Percentiles rank a stretch among this genome's conserved stretches.
These are phyloP conservation scores for Saccharomycopsis schoenii DNA, from an alignment of 805 yeast genomes.

Conservation along the genomic window DNA sequence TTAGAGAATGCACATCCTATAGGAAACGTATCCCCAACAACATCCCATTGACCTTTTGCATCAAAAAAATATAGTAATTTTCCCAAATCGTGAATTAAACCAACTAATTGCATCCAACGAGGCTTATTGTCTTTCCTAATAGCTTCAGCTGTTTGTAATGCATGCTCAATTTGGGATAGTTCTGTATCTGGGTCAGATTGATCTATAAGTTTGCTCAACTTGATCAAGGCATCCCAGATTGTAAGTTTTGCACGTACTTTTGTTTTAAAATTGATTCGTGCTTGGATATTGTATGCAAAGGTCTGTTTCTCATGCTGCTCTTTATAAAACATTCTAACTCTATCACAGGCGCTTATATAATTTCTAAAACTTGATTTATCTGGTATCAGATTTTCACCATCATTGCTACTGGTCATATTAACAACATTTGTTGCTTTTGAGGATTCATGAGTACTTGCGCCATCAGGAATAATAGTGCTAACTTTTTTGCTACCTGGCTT, in stretches of 20 bases:
- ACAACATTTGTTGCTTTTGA: not conserved
- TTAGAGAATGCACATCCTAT: conserved; percentile 60
- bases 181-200: conserved; percentile 73
- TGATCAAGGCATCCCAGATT: conserved; percentile 61
- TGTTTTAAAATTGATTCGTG: conserved; percentile 61
- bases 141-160: conserved; percentile 68
- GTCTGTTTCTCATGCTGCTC: conserved; percentile 66
- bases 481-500: not conserved
- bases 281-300: conserved; percentile 63
- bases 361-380: conserved; percentile 43
- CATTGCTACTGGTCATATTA: not conserved
- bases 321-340: conserved; percentile 55
- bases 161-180: conserved; percentile 65
- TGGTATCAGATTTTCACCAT: conserved; percentile 17
- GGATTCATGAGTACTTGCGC: not conserved
- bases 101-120: conserved; percentile 68
- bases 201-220: conserved; percentile 51
- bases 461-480: not conserved
- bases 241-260: conserved; percentile 57
- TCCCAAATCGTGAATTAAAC: conserved; percentile 63
- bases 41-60: conserved; percentile 73
- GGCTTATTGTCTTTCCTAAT: conserved; percentile 59
- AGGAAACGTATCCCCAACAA: conserved; percentile 71
- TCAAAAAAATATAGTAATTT: conserved; percentile 60
- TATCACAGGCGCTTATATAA: conserved; percentile 57